Evolutionary conservation across 2,329 filamentous ascomycete species (phyloP), one percentile per base, ranked within the genome.

Genomic region (Alternaria panax): DNA sequence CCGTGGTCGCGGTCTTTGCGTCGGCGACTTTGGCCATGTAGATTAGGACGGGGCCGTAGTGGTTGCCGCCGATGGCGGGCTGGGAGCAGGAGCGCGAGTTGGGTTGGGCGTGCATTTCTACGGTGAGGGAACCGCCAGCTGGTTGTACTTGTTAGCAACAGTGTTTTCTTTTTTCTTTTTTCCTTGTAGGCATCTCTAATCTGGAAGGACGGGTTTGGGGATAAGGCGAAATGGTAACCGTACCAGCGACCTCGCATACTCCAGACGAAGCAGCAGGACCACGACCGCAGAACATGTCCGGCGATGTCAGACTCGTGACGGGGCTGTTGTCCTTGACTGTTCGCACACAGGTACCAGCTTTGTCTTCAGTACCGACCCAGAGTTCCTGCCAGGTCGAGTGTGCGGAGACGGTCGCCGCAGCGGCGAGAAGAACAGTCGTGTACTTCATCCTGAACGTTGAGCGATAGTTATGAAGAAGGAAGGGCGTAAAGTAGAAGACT

Each of bases 11-110:
- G 7, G 71, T 73, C 51, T 65, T 76, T 5, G 76, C 76, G 57
- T 78, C 75, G 2, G 60, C 51, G 11, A 78, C 75, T 61, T 78
- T 78, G 48, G 74, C 75, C 76, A 78, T 78, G 68, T 77, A 78
- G 40, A 77, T 56, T 7, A 77, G 59, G 22, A 78, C 75, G 9
- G 75, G 76, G 25, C 76, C 76, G 64, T 75, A 77, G 67, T 78
- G 76, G 62, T 74, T 75, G 14, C 75, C 75, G 32, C 76, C 76
- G 54, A 78, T 78, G 51, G 76, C 75, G 12, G 71, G 70, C 36
- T 73, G 58, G 14, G 62, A 60, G 69, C 76, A 78, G 2, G 60
- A 60, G 48, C 76, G 73, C 18, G 72, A 66, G 34, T 67, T 67
- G 45, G 74, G 74, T 28, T 78, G 76, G 28, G 72, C 70, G 66